Evolutionary conservation across 495 filamentous ascomycete species (phyloP), one percentile per base, ranked within the genome.

Genomic region (Trichoderma orchidacearum): DNA sequence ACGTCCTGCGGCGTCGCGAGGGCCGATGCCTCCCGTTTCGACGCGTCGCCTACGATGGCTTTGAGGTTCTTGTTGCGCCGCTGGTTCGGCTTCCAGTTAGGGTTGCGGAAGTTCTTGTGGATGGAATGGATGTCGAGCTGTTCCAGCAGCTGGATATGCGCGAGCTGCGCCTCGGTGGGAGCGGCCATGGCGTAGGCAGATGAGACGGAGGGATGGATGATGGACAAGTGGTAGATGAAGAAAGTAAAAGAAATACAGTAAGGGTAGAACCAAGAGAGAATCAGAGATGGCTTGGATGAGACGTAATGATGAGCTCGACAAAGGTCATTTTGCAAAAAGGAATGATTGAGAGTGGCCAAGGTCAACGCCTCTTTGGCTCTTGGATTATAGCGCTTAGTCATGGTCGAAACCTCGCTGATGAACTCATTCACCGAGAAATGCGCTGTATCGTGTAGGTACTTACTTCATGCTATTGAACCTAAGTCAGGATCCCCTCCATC

Each of bases 41-140:
- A 78, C 28, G 84, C 88, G 61, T 98, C 93, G n/a, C 89, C 83
- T 59, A 98, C 78, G 58, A 97, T 90, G 66, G 95, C 88, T 70
- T 97, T 97, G 70, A 97, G 84, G 65, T 94, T 96, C 74, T 96
- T 96, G 77, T 96, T 97, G 68, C 93, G 89, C 13, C 93, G 89
- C 68, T 90, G 86, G 56, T 91, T 86, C 17, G 94, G 87, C 59
- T 85, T 89, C 92, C 92, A 98, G 65, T 83, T 69, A 0, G 85
- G 74, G 64, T 89, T 95, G 61, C 93, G 90, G 76, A 94, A 97
- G 56, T 82, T 86, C 67, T 90, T 89, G 25, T 79, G 84, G 64
- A 89, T 77, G 17, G 80, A 75, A 58, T 90, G 83, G 61, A 96
- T 86, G 70, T 98, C 93, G 57, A 97, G 86, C 59, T 84, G 69